phyloP scores from a whole-genome alignment of 768 basidiomycete species.

The Psilocybe azurescens region DNA sequence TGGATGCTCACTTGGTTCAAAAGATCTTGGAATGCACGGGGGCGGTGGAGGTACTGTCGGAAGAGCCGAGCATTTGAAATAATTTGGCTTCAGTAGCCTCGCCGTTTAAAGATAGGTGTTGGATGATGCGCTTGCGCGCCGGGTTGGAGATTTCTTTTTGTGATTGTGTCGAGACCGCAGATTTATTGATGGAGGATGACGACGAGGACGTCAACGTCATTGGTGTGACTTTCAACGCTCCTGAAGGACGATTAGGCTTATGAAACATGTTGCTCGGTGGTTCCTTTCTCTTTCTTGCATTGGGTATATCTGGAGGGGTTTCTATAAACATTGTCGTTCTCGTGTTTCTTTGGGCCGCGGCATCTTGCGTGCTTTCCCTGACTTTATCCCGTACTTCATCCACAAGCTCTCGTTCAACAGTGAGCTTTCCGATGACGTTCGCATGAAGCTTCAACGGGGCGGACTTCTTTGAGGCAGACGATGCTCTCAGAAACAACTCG shows the following conservation, averaged over 20 bases:
- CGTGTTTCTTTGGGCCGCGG: constrained; percentile 45
- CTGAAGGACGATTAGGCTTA: constrained; percentile 39
- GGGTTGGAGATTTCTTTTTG: constrained; percentile 10
- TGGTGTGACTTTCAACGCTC: constrained; percentile 22
- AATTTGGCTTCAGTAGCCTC: constrained; percentile 57
- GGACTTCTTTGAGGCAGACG: constrained; percentile 60
- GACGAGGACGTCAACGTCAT: constrained; percentile 2
- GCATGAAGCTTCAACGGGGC: constrained; percentile 77
- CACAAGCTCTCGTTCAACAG: constrained; percentile 66
- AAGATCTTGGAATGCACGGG: constrained; percentile 50
- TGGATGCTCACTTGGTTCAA: constrained; percentile 50
- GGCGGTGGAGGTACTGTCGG: constrained; percentile 35
- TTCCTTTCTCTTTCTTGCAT: constrained; percentile 40
- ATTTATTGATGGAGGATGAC: neutral
- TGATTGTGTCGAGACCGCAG: constrained; percentile 19
- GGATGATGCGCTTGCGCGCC: constrained; percentile 51
- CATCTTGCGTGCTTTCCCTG: constrained; percentile 50
- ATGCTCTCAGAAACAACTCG: constrained; percentile 74
- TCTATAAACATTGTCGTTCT: constrained; percentile 57
- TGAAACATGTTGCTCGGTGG: constrained; percentile 40
- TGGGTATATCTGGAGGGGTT: constrained; percentile 44
- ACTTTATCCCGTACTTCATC: constrained; percentile 48
- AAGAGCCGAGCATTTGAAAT: constrained; percentile 51
- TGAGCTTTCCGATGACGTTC: constrained; percentile 75
- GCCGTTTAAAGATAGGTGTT: constrained; percentile 48